These are phyloP conservation scores for Lyophyllum decastes DNA, from an alignment of 768 basidiomycete species.

Conservation along the genomic window DNA sequence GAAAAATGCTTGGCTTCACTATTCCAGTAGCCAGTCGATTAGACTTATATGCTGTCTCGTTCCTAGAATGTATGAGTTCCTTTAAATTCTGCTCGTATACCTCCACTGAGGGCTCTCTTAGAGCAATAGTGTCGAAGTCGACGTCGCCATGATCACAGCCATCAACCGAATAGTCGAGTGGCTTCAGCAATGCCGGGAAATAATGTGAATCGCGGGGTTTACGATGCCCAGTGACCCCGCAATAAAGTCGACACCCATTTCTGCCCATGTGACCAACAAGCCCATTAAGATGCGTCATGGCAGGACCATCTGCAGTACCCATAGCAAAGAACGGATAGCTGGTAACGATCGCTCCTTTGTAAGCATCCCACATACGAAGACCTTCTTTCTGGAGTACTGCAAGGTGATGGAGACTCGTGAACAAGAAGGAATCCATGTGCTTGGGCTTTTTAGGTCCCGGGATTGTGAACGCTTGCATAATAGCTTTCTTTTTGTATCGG, in stretches of 20 bases:
- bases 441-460: conserved; percentile 10
- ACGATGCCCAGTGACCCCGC: conserved; percentile 21
- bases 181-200: conserved; percentile 27
- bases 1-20: too few relatives aligned
- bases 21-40: conserved; percentile 25
- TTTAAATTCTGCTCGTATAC: not conserved
- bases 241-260: conserved; percentile 35
- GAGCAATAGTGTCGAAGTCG: not conserved
- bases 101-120: not conserved
- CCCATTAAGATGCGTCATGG: conserved; percentile 25
- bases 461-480: too few relatives aligned
- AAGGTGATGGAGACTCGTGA: not conserved
- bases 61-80: conserved; percentile 10
- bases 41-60: conserved; percentile 15
- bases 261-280: conserved; percentile 28
- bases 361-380: conserved; percentile 21
- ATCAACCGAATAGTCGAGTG: conserved; percentile 22
- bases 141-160: conserved; percentile 25
- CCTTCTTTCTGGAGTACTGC: conserved; percentile 16
- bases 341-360: conserved; percentile 2
- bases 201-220: conserved; percentile 31
- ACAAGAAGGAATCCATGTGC: conserved; percentile 1
- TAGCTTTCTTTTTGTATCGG: conserved; percentile 23
- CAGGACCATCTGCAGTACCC: conserved; percentile 23
- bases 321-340: conserved; percentile 17